A percentile compares a stretch with the other conserved stretches of the same genome.
Conservation (phyloP, 2,329 filamentous ascomycete genomes). For the Clonostachys chloroleuca region DNA sequence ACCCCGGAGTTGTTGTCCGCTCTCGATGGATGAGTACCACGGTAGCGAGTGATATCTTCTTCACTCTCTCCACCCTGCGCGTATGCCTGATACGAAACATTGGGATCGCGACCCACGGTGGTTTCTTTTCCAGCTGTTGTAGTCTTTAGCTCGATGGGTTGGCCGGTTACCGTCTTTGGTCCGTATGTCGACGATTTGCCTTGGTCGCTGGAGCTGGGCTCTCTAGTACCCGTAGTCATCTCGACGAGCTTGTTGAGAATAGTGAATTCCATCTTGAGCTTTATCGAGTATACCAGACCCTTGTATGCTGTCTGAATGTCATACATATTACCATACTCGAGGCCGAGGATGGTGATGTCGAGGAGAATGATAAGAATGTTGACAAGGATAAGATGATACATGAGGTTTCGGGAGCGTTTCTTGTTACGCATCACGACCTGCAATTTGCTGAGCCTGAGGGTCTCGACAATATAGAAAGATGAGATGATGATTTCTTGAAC, state of each 20-base stretch:
- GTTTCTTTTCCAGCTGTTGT: too few relatives aligned
- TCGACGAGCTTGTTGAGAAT: conserved; percentile 20
- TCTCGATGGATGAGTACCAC: too few relatives aligned
- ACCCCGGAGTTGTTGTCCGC: too few relatives aligned
- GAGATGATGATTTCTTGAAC: conserved; percentile 51
- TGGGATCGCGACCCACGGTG: too few relatives aligned
- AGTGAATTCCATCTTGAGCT: conserved; percentile 21
- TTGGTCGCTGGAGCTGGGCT: too few relatives aligned
- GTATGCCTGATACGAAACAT: too few relatives aligned
- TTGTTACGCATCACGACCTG: background rate
- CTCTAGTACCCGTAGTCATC: conserved; percentile 2
- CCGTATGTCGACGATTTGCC: too few relatives aligned
- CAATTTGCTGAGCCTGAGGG: conserved; percentile 37
- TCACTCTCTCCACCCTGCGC: too few relatives aligned
- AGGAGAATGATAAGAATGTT: conserved; percentile 29
- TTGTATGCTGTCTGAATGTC: conserved; percentile 18
- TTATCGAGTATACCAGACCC: conserved; percentile 17
- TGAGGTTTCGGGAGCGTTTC: conserved; percentile 1
- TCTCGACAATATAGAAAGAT: conserved; percentile 47
- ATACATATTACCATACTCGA: conserved; percentile 17
- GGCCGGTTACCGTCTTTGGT: too few relatives aligned
- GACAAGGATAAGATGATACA: conserved; percentile 30
- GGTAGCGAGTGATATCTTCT: too few relatives aligned
- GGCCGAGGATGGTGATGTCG: conserved; percentile 23
- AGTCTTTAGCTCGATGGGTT: too few relatives aligned